Evolutionary conservation across 768 basidiomycete species (phyloP), one percentile per base, ranked within the genome.

Genomic region (Panus rudis): DNA sequence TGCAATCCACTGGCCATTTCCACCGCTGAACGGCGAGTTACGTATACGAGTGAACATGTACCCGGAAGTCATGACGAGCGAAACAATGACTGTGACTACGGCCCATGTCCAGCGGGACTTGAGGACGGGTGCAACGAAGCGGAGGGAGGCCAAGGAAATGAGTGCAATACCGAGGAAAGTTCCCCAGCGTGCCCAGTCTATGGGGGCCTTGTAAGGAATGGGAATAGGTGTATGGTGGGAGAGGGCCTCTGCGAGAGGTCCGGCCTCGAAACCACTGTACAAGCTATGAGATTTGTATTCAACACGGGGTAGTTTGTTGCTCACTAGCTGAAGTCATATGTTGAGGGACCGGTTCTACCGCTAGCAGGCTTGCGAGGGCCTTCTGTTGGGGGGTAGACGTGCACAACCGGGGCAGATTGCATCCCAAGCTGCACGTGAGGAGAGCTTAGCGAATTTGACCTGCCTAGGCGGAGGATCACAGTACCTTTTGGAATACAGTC

Each of bases 31-130:
- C 3, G 91, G 92, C 37, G 73, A 73, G 24, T 73, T 73, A 49
- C 94, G 82, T 53, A 99, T 99, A 50, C 84, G 85, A 46, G 86
- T 87, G 67, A 94, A 99, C 96, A 99, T 99, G 70, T 80, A 86
- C 6, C 96, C 96, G 7, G 84, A 81, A 17, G 81, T 93, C 83
- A 97, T 94, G 53, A 90, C 65, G 23, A 84, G 64, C 16, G 89
- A 82, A 7, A 79, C 74, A 21, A 78, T 59, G 30, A 82, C 43
- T 22, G 81, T 75, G 30, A 70, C 71, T 19, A 68, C 54, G 5
- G 84, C 86, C 88, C 89, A 92, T 3, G 75, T 65, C 86, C 86
- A 90, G 49, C 82, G 81, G 52, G 71, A 85, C 49, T 72, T 63
- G 22, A 92, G 60, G 42, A 88, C 64, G 22, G 85, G 78, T 4